Evolutionary conservation across 305 asterid species (phyloP).

Genomic region (Euphrasia arctica): DNA sequence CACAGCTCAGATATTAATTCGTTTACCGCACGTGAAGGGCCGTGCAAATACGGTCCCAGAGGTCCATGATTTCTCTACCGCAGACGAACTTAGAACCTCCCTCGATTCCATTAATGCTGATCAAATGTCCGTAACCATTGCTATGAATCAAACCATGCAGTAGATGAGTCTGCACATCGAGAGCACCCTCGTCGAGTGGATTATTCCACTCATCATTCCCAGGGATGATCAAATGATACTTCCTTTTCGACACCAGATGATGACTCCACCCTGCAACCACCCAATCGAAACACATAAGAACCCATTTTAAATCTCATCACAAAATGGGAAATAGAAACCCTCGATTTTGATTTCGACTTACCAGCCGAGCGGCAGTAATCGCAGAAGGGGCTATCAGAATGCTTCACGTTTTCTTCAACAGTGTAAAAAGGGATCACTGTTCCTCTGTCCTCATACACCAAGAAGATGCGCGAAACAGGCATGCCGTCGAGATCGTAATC

Average conservation of each 20-base stretch:
- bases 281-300: neutral
- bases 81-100: conserved; percentile 66
- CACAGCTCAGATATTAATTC: conserved; percentile 12
- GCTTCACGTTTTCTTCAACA: conserved; percentile 60
- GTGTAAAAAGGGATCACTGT: conserved; percentile 72
- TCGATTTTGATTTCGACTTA: conserved; percentile 7
- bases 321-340: neutral
- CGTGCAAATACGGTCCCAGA: conserved; percentile 85
- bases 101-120: conserved; percentile 75
- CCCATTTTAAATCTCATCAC: too few relatives aligned
- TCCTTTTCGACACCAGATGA: conserved; percentile 76
- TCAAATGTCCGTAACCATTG: conserved; percentile 84
- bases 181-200: conserved; percentile 45
- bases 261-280: conserved; percentile 78
- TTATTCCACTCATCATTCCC: conserved; percentile 64
- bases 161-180: conserved; percentile 63
- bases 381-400: conserved; percentile 57
- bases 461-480: conserved; percentile 64
- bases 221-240: conserved; percentile 85
- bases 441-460: conserved; percentile 63
- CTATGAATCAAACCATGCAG: conserved; percentile 87
- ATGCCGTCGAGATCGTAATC: conserved; percentile 51
- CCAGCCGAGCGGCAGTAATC: conserved; percentile 82
- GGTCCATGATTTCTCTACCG: conserved; percentile 80
- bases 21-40: conserved; percentile 53